Conservation (phyloP, 345 rosid genomes). For the Alliaria petiolata region DNA sequence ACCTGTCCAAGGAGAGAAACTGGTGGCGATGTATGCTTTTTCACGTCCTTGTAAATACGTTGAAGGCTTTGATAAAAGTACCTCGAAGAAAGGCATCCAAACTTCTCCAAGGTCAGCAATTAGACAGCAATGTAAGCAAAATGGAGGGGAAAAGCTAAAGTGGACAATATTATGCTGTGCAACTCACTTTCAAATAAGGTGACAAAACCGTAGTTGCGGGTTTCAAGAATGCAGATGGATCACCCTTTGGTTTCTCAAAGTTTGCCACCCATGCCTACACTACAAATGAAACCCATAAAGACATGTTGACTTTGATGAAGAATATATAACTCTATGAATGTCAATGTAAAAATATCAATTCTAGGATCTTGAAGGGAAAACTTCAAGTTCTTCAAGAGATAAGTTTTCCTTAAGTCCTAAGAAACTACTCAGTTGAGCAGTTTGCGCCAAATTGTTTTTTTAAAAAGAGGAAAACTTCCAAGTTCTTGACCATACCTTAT, state of each 20-base stretch:
- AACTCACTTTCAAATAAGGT: slow-evolving; percentile 89
- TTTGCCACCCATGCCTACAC: slow-evolving; percentile 87
- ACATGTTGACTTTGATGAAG: background rate
- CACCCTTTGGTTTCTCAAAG: slow-evolving; percentile 97
- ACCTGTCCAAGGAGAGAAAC: slow-evolving; percentile 97
- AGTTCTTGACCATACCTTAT: slow-evolving; percentile 46
- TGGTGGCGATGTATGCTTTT: slow-evolving; percentile 79
- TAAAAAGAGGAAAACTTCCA: background rate
- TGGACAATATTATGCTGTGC: background rate
- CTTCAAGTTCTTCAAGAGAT: background rate
- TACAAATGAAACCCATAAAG: background rate
- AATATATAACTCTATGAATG: background rate
- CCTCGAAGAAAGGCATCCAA: slow-evolving; percentile 97
- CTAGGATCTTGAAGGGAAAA: background rate
- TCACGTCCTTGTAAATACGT: slow-evolving; percentile 54
- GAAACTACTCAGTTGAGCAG: background rate
- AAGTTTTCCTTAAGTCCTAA: background rate
- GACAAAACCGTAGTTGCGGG: slow-evolving; percentile 92
- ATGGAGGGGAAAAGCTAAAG: background rate
- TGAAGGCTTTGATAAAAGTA: slow-evolving; percentile 82
- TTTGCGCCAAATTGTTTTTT: too few relatives aligned
- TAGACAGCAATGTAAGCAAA: background rate
- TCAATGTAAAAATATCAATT: background rate
- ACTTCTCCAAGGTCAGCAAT: slow-evolving; percentile 50
- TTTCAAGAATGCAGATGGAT: slow-evolving; percentile 75